phyloP scores from a whole-genome alignment of 2,329 filamentous ascomycete genomes.

The Alternaria alternata region DNA sequence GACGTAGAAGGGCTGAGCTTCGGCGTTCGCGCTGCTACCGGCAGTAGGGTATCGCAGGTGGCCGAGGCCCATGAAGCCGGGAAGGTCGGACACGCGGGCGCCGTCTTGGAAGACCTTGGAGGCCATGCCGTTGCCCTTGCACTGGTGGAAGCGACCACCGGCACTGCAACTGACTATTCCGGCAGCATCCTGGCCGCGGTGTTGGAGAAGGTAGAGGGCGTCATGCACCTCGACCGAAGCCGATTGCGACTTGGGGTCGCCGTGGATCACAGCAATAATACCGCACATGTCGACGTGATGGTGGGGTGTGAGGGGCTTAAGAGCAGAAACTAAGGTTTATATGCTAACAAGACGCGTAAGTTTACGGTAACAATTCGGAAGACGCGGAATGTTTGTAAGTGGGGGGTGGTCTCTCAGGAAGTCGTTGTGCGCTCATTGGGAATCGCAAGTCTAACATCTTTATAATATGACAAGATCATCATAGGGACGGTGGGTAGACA shows the following conservation, averaged over 20 bases:
- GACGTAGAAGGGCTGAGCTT: constrained; percentile 93
- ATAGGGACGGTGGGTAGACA: constrained; percentile 23
- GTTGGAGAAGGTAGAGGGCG: constrained; percentile 50
- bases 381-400: constrained; percentile 26
- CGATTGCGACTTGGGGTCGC: constrained; percentile 49
- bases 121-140: constrained; percentile 90
- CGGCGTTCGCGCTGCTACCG: constrained; percentile 81
- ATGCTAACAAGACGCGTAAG: constrained; percentile 32
- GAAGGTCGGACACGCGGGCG: constrained; percentile 73
- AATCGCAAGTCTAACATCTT: constrained; percentile 54
- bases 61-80: constrained; percentile 85
- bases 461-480: constrained; percentile 49
- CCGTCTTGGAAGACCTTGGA: constrained; percentile 86
- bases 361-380: constrained; percentile 21
- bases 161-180: constrained; percentile 79
- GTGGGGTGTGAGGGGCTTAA: background rate
- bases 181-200: constrained; percentile 86
- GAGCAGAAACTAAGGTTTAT: constrained; percentile 1
- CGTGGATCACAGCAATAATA: constrained; percentile 60
- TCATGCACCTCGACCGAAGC: constrained; percentile 57
- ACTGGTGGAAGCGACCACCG: constrained; percentile 84
- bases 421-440: constrained; percentile 48
- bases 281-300: constrained; percentile 56
- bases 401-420: constrained; percentile 42
- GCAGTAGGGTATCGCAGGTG: constrained; percentile 91